Evolutionary conservation across 2,329 filamentous ascomycete genomes (phyloP), one percentile per base, ranked within the genome.

Genomic region (Pleoardoris graminearum): DNA sequence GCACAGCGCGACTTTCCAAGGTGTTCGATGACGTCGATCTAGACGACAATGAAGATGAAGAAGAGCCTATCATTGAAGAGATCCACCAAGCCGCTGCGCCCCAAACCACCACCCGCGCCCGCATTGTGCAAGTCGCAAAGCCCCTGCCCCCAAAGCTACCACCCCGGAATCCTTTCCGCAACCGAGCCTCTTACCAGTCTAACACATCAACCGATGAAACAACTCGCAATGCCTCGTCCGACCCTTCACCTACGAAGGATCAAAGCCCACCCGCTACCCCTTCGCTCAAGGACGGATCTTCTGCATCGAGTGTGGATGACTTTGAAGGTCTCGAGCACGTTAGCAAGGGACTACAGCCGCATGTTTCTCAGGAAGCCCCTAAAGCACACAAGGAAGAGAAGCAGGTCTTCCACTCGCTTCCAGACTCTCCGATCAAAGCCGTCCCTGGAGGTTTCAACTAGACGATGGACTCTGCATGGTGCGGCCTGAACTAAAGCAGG

Each of bases 121-220:
- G 88, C 45, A 79, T 97, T 45, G 90, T 97, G 23, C 91, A 85
- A 39, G 96, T 97, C 53, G 85, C 89, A 11, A 95, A 93, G 75
- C 83, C 91, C 30, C 75, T 86, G 1, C 84, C 90, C 1, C 91
- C 92, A 1, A 85, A 89, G 7, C 81, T 96, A 11, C 92, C 92
- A 1, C 81, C 84, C 3, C 81, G 91, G 42, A 96, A 89, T 67
- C 88, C 90, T 1, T 85, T 86, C 54, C 75, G 78, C 35, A 73
- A 67, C 48, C 60, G 72, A 17, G 59, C 74, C 21, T 71, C 73
- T 41, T 64, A 75, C 49, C 61, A 65, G 38, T 68, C 69, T 0
- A 66, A 67, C 25, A 56, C 59, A 11, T 66, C 65, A 16, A 60
- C 56, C n/a, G 65, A 66, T 14, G 48, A 50, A 36, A 22, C 54